phyloP scores from a whole-genome alignment of 352 stramenopile species.

The Lagenidium giganteum region DNA sequence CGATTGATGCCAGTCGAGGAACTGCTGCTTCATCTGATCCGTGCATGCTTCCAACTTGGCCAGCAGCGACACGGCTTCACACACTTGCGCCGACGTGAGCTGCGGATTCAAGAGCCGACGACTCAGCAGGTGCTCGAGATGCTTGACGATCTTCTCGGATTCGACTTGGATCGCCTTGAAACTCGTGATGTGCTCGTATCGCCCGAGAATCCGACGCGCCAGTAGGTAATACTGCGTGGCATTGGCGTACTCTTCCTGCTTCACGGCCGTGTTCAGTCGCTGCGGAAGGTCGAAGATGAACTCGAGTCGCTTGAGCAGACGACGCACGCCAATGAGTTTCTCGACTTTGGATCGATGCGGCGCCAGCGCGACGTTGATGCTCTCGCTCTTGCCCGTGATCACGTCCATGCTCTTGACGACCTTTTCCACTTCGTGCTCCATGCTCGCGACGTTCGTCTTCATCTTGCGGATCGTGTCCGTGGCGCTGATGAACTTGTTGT shows the following conservation, averaged over 20 bases:
- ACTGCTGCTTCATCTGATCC: constrained; percentile 77
- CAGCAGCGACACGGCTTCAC: constrained; percentile 56
- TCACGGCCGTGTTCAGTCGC: constrained; percentile 75
- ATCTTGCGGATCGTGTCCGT: constrained; percentile 98
- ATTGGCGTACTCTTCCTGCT: constrained; percentile 85
- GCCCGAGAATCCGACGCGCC: constrained; percentile 73
- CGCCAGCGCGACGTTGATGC: constrained; percentile 86
- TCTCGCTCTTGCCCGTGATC: constrained; percentile 81
- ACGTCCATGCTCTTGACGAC: constrained; percentile 87
- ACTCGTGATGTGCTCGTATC: constrained; percentile 87
- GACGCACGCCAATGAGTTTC: constrained; percentile 95
- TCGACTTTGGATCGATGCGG: constrained; percentile 89
- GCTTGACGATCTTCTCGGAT: constrained; percentile 79
- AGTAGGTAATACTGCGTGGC: constrained; percentile 87
- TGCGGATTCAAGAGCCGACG: constrained; percentile 41
- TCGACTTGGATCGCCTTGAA: constrained; percentile 88
- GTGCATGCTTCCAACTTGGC: constrained; percentile 61
- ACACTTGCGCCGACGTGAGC: constrained; percentile 55
- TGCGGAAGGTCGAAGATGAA: constrained; percentile 96
- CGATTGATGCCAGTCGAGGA: constrained; percentile 76
- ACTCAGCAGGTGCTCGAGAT: constrained; percentile 61
- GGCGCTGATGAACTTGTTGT: constrained; percentile 99
- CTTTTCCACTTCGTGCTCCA: constrained; percentile 86
- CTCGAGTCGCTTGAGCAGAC: constrained; percentile 95
- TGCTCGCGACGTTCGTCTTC: constrained; percentile 91